phyloP scores from a whole-genome alignment of 139 green algal species.

The Yamagishiella unicocca region DNA sequence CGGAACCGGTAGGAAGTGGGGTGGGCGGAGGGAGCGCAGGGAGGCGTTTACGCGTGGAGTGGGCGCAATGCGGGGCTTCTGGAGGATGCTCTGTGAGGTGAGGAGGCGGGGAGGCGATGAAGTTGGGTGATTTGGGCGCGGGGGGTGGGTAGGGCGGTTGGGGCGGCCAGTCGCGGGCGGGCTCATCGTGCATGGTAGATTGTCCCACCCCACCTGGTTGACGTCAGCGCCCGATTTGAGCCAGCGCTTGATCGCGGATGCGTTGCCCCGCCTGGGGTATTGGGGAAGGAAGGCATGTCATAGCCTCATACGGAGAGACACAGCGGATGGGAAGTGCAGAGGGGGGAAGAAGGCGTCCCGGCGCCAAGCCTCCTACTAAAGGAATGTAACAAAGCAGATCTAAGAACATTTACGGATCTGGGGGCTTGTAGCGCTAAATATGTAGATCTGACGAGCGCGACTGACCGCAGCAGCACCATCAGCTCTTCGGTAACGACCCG shows the following conservation, averaged over 20 bases:
- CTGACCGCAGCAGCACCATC: slow-evolving; percentile 13
- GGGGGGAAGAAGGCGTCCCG: background rate
- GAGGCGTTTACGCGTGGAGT: background rate
- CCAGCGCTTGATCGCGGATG: slow-evolving; percentile 21
- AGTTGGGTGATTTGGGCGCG: no score
- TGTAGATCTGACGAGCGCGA: background rate
- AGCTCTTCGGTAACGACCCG: slow-evolving; percentile 25
- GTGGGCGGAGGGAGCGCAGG: no score
- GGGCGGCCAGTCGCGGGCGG: no score
- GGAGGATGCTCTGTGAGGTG: no score
- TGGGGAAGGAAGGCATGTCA: background rate
- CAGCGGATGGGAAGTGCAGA: background rate
- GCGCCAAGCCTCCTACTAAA: background rate
- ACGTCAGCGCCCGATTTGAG: slow-evolving; percentile 5
- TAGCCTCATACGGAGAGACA: background rate
- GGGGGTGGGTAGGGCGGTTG: no score
- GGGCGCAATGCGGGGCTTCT: no score
- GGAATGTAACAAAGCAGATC: background rate
- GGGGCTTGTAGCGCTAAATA: no score
- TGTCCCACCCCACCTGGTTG: slow-evolving; percentile 12
- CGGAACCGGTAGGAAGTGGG: no score
- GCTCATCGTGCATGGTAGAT: background rate
- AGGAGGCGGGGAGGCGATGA: no score
- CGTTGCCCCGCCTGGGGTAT: slow-evolving; percentile 12
- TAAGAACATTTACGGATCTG: background rate